A percentile compares a stretch with the other conserved stretches of the same genome.
phyloP scores from a whole-genome alignment of 2,329 filamentous ascomycete genomes.

The Venturiaceae sp. region DNA sequence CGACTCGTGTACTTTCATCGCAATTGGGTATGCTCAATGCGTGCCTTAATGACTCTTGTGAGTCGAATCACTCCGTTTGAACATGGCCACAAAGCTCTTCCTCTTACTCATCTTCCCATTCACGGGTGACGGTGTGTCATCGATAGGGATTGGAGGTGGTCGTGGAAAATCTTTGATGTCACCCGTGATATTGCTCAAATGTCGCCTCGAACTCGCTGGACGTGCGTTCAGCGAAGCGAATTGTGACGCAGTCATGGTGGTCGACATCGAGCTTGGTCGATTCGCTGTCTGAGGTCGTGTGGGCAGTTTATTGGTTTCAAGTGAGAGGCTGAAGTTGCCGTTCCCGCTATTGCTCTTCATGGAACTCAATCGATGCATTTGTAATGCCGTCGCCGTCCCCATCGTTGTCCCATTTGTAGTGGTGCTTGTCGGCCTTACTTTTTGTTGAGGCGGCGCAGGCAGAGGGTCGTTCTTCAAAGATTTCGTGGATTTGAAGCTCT shows the following conservation, averaged over 20 bases:
- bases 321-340: not conserved
- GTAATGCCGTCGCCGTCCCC: not conserved
- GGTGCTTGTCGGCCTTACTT: not conserved
- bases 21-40: too few relatives aligned
- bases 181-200: conserved; percentile 2
- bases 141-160: conserved; percentile 22
- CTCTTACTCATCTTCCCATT: conserved; percentile 30
- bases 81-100: conserved; percentile 36
- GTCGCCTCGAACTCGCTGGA: conserved; percentile 20
- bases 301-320: not conserved
- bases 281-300: not conserved
- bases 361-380: not conserved
- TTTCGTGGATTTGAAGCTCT: not conserved
- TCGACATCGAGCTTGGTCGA: not conserved
- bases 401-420: not conserved
- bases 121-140: conserved; percentile 13
- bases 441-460: not conserved
- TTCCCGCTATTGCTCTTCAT: not conserved
- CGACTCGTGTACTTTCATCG: too few relatives aligned
- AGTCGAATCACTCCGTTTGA: conserved; percentile 18
- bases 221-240: not conserved
- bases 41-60: too few relatives aligned
- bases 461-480: not conserved
- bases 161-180: conserved; percentile 8
- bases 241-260: not conserved